These are phyloP conservation scores for Phytophthora lateralis DNA, from an alignment of 352 stramenopile species.

Conservation along the genomic window DNA sequence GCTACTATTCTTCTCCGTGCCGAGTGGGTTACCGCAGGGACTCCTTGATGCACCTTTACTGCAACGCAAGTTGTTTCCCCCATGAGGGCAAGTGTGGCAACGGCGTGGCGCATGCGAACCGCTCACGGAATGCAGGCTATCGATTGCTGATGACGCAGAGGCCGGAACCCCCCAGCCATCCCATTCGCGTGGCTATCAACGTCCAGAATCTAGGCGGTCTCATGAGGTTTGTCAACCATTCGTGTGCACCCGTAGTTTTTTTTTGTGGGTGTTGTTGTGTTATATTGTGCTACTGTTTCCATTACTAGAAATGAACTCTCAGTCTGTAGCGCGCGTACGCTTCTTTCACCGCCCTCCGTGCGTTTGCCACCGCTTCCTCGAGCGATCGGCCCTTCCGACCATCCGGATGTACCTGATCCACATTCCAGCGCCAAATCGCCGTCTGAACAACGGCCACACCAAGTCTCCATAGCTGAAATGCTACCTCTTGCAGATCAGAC, in stretches of 20 bases:
- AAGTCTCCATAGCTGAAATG: no score
- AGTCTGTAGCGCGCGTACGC: no score
- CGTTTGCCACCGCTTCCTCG: no score
- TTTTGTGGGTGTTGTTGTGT: no score
- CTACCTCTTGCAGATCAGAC: no score
- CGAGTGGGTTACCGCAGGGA: neutral
- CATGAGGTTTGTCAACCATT: conserved; percentile 4
- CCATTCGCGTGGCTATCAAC: conserved; percentile 2
- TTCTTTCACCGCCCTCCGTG: no score
- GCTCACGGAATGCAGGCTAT: neutral
- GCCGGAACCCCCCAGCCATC: neutral
- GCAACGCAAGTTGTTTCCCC: conserved; percentile 1
- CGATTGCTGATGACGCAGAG: conserved; percentile 1
- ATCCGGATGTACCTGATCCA: no score
- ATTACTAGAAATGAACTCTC: no score
- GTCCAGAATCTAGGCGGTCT: neutral
- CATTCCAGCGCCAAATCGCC: no score
- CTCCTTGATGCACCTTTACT: conserved; percentile 11
- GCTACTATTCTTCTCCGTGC: neutral
- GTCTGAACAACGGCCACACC: no score
- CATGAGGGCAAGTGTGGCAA: conserved; percentile 10
- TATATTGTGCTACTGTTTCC: no score
- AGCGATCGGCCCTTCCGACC: no score
- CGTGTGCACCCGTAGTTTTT: conserved; percentile 3
- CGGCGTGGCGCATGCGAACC: neutral